Conservation (phyloP, 192 early-diverging fungal genomes). For the Coemansia asiatica region DNA sequence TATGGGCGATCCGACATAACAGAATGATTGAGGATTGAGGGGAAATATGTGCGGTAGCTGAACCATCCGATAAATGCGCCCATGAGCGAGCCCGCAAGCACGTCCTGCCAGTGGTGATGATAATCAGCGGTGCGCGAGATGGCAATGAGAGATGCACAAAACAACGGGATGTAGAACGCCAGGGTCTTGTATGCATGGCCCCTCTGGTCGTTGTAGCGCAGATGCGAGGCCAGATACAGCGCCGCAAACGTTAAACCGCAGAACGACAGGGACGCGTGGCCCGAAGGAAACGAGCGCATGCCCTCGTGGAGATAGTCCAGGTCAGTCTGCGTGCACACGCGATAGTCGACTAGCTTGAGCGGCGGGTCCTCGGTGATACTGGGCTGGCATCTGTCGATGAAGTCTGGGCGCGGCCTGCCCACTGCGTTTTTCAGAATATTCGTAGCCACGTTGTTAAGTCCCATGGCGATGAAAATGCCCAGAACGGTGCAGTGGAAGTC, state of each 20-base stretch:
- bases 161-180: constrained; percentile 49
- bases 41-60: constrained; percentile 47
- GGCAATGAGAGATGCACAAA: constrained; percentile 57
- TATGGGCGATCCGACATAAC: constrained; percentile 47
- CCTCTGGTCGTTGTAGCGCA: constrained; percentile 63
- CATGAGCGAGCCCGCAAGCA: constrained; percentile 59
- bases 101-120: constrained; percentile 66
- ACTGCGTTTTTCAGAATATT: constrained; percentile 56
- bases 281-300: constrained; percentile 81
- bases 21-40: constrained; percentile 27
- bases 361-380: constrained; percentile 51
- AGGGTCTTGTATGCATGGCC: constrained; percentile 69
- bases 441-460: constrained; percentile 52
- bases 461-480: constrained; percentile 51
- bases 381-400: constrained; percentile 54
- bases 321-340: constrained; percentile 62
- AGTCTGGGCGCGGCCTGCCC: constrained; percentile 68
- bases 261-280: constrained; percentile 79
- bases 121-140: constrained; percentile 65
- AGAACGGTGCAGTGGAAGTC: constrained; percentile 53
- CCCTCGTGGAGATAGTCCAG: constrained; percentile 64
- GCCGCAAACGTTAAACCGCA: constrained; percentile 67
- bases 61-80: constrained; percentile 44
- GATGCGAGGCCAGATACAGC: constrained; percentile 70
- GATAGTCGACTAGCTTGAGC: constrained; percentile 59